Percentiles rank a stretch among this genome's conserved stretches.
phyloP scores from a whole-genome alignment of 192 early-diverging fungal species.

The Dimargaris cristalligena region DNA sequence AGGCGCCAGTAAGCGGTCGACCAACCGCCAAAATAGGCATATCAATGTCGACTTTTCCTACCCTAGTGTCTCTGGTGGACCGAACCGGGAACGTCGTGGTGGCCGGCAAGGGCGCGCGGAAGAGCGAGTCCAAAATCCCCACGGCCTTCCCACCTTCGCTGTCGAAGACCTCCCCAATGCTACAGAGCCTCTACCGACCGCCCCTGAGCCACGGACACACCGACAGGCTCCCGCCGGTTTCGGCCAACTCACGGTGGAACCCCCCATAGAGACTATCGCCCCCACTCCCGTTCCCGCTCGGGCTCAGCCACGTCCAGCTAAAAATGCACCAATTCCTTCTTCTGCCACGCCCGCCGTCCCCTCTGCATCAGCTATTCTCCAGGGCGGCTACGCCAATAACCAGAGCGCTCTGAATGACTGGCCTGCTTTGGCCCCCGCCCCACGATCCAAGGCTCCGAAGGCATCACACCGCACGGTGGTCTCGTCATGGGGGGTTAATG shows the following conservation, averaged over 20 bases:
- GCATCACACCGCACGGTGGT: neutral
- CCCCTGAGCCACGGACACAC: neutral
- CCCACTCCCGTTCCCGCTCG: neutral
- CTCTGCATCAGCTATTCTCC: neutral
- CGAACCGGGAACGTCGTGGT: constrained; percentile 12
- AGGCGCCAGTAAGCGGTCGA: constrained; percentile 10
- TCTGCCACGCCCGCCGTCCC: neutral
- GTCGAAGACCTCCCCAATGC: neutral
- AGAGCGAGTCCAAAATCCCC: constrained; percentile 13
- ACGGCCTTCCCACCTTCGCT: neutral
- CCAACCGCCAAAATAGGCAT: neutral
- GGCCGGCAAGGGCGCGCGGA: constrained; percentile 11
- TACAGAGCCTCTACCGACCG: neutral
- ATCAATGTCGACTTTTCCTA: constrained; percentile 16
- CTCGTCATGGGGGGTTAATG: too few species aligned
- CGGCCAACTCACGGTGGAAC: constrained; percentile 1
- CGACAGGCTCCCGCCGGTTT: neutral
- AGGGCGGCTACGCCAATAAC: neutral
- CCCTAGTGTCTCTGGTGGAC: constrained; percentile 9
- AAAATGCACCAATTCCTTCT: neutral
- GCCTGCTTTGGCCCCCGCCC: neutral
- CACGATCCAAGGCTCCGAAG: neutral
- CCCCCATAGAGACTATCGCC: neutral
- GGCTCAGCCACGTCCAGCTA: neutral
- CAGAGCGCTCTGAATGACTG: neutral